phyloP scores from a whole-genome alignment of 192 early-diverging fungal genomes.

The Coemansia sp. region DNA sequence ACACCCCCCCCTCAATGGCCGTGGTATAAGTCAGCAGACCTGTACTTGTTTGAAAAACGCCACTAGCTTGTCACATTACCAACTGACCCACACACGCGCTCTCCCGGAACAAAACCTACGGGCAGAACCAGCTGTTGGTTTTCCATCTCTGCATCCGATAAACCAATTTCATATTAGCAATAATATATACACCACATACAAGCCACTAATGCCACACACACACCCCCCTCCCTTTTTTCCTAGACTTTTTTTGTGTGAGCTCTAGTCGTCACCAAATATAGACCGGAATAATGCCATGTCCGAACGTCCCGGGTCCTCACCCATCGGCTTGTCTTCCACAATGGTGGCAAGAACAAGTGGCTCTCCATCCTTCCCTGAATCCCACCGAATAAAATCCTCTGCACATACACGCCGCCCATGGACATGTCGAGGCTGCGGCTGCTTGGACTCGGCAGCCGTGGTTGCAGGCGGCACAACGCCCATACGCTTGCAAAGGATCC shows the following conservation, averaged over 20 bases:
- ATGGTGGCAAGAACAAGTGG: slow-evolving; percentile 6
- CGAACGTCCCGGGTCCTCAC: neutral
- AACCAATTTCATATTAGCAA: neutral
- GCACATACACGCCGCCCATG: too few relatives aligned
- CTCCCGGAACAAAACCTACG: too few relatives aligned
- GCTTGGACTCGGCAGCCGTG: slow-evolving; percentile 6
- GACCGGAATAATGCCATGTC: slow-evolving; percentile 21
- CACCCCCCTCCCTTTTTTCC: neutral
- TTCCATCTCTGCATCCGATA: neutral
- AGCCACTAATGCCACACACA: neutral
- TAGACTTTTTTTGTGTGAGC: neutral
- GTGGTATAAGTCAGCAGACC: neutral
- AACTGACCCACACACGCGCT: too few relatives aligned
- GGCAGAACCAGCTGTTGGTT: too few relatives aligned
- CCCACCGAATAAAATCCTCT: slow-evolving; percentile 15
- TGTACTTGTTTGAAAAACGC: neutral
- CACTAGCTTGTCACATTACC: neutral
- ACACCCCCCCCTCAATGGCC: neutral
- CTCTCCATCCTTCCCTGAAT: neutral
- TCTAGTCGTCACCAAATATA: slow-evolving; percentile 19
- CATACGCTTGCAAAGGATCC: slow-evolving; percentile 32
- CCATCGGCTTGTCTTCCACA: neutral
- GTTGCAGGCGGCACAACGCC: slow-evolving; percentile 5
- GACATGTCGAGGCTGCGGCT: slow-evolving; percentile 9
- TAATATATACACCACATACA: neutral